Evolutionary conservation across 2,329 filamentous ascomycete genomes (phyloP).

Genomic region (Botrytis galanthina): DNA sequence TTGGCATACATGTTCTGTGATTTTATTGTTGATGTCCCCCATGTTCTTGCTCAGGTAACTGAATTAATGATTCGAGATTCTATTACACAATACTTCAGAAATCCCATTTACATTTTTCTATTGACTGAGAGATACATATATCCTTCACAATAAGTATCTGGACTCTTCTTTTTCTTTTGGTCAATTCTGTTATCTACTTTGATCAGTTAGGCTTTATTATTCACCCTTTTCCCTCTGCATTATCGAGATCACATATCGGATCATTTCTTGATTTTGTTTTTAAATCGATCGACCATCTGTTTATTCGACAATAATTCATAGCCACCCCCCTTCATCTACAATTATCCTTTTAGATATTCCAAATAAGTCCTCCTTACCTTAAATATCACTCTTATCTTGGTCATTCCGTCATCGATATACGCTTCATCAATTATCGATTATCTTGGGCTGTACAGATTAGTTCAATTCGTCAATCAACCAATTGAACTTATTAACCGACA

Average conservation of each 20-base stretch:
- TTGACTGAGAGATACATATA: slow-evolving; percentile 3
- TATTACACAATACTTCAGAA: slow-evolving; percentile 14
- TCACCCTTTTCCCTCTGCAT: neutral
- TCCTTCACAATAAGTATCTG: neutral
- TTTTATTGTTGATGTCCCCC: slow-evolving; percentile 2
- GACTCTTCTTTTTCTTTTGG: neutral
- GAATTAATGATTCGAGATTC: slow-evolving; percentile 9
- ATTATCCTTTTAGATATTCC: neutral
- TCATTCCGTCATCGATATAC: slow-evolving; percentile 1
- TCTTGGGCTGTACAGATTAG: neutral
- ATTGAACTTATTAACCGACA: slow-evolving; percentile 1
- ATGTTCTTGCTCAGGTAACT: slow-evolving; percentile 10
- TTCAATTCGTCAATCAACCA: neutral
- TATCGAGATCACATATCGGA: neutral
- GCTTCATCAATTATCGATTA: neutral
- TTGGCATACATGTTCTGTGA: slow-evolving; percentile 11
- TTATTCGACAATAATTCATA: neutral
- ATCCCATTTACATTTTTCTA: neutral
- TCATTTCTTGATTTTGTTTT: neutral
- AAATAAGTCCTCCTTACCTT: neutral
- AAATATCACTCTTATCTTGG: neutral
- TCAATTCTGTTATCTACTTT: neutral
- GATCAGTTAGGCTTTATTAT: neutral
- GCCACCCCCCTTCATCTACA: neutral
- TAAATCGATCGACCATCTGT: neutral